Evolutionary conservation across 2,329 filamentous ascomycete species (phyloP).

Genomic region (Diaporthe sp.): DNA sequence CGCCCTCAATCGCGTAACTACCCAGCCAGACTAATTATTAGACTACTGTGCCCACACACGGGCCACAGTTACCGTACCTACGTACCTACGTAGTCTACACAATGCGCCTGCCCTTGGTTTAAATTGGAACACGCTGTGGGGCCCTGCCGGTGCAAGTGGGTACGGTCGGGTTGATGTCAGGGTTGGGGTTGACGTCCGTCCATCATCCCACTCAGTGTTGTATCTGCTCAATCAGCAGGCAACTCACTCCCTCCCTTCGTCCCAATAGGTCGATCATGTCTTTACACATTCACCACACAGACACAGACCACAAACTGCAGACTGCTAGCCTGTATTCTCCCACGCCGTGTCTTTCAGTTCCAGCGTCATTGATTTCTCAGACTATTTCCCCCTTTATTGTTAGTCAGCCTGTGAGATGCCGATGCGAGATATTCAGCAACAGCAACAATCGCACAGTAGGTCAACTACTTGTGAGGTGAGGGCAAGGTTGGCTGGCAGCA

Average conservation of each 20-base stretch:
- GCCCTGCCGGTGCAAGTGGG: background rate
- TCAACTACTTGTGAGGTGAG: background rate
- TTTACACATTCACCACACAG: background rate
- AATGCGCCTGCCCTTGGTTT: slow-evolving; percentile 6
- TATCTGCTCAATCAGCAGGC: background rate
- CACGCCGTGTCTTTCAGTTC: background rate
- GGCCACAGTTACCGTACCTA: background rate
- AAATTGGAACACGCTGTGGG: slow-evolving; percentile 28
- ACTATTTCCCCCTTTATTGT: background rate
- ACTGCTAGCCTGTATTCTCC: background rate
- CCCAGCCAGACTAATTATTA: background rate
- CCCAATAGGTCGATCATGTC: slow-evolving; percentile 26
- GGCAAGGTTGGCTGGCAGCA: background rate
- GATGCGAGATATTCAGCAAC: background rate
- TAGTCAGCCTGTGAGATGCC: background rate
- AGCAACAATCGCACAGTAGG: background rate
- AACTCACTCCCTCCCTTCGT: slow-evolving; percentile 14
- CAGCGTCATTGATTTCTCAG: background rate
- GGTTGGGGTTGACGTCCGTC: slow-evolving; percentile 8
- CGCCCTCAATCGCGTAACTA: slow-evolving; percentile 23
- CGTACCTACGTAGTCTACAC: background rate
- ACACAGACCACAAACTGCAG: background rate
- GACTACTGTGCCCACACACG: background rate
- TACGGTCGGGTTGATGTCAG: background rate
- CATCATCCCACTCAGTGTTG: too few relatives aligned